phyloP scores from a whole-genome alignment of 2,329 filamentous ascomycete species.

The Fusarium coffeatum region DNA sequence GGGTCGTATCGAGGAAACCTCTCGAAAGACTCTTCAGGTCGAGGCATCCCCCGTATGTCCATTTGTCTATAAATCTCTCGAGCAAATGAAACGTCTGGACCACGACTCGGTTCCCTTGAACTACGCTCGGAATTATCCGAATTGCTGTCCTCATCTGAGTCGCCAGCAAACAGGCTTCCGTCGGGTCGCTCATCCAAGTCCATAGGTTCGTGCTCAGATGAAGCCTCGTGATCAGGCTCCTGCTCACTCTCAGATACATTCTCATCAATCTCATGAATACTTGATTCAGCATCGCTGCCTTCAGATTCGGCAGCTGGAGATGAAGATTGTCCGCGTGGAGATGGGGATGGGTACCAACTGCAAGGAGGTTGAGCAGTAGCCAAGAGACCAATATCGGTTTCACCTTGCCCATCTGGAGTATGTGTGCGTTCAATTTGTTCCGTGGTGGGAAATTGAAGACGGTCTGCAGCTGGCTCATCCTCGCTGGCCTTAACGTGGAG shows the following conservation, averaged over 20 bases:
- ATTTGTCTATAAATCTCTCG: background rate
- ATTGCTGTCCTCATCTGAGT: background rate
- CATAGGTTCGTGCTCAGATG: background rate
- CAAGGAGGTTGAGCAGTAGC: slow-evolving; percentile 8
- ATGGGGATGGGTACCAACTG: background rate
- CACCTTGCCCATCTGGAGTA: background rate
- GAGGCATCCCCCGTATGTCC: background rate
- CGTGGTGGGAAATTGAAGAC: background rate
- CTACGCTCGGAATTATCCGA: background rate
- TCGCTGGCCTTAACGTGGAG: background rate
- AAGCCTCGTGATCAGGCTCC: background rate
- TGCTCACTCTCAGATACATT: background rate
- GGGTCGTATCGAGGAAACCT: background rate
- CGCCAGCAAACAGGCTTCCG: background rate
- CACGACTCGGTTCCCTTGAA: background rate
- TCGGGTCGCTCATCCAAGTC: background rate
- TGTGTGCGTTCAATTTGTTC: background rate
- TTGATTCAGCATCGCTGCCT: background rate
- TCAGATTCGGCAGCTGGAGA: background rate
- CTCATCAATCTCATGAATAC: background rate
- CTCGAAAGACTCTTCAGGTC: too few species aligned
- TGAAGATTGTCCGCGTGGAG: background rate
- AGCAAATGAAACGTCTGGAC: background rate
- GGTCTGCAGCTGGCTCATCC: too few species aligned
- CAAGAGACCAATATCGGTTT: slow-evolving; percentile 12